Base-by-base conservation (phyloP, 75 land plant species). In the Pinus tabuliformis region DNA sequence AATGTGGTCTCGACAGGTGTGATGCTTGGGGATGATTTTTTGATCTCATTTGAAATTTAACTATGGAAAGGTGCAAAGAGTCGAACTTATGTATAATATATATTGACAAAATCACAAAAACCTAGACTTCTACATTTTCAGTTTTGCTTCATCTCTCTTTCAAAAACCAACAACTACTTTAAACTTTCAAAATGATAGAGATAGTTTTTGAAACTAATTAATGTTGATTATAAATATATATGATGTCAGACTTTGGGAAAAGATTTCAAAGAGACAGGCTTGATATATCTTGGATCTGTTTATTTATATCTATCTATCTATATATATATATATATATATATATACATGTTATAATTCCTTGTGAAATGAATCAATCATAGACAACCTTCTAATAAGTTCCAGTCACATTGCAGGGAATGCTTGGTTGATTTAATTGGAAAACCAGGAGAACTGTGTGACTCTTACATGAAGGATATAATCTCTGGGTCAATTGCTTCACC, bases 401-500 rank as follows among this genome's bases (percentile, higher is more conserved):
- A 59, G 62, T 74, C 37, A 57, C 24, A 63, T 72, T 79, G 76
- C 91, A 95, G 98, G 90, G 98, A 95, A 76, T 87, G 60, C 73
- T 76, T 83, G 26, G 93, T 95, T 76, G 95, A 95, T 89, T 82
- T 95, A 77, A 81, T 95, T 78, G 88, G 83, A 39, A 83, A 81
- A 15, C 93, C 93, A 72, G 98, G 98, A 61, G 78, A 20, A 68
- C 75, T 95, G 71, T 80, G 76, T 62, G 90, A 91, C 22, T 87
- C 91, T 61, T 81, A 87, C 73, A 78, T 89, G 20, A 91, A 89
- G 79, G 88, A 87, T 76, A 89, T 86, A 28, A 79, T 79, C 21
- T 88, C 93, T 56, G 79, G 88, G 37, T 76, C 86, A 74, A 86
- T 94, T 63, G 81, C 86, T 72, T 94, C 97, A 57, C 97, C 97